Base-by-base conservation (phyloP, 108 stramenopile species). In the Aurantiochytrium sp. region DNA sequence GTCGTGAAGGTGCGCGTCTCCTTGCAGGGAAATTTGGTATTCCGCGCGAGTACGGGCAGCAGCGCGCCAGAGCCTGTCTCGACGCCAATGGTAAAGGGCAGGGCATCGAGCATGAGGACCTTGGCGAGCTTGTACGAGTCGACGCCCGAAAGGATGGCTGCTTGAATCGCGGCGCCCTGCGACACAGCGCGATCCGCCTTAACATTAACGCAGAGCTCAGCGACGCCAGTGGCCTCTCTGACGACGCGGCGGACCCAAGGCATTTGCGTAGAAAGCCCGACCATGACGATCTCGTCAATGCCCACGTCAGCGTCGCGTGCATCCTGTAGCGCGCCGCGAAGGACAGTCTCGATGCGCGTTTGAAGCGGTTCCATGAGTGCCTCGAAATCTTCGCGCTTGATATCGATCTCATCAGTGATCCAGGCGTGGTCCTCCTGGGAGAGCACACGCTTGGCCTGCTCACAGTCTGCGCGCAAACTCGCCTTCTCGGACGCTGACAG, bases 121-220 rank as follows among this genome's bases (percentile, higher is more conserved):
- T 81, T 81, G n/a, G 73, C 21, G n/a, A 81, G 73, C 42, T 27
- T 24, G 45, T 81, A 81, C 10, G 3, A 81, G 73, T 81, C 73
- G 12, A 24, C 39, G 42, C 73, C 73, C 42, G 73, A 81, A 12
- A 81, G 73, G 24, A 81, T 81, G 1, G 73, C 73, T 81, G 73
- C 73, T 81, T 81, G 73, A 42, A 81, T 81, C 17, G 73, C 73
- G 27, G 73, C 73, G 8, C 73, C 73, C 45, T 81, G 73, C 27
- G 73, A 81, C 17, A 81, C 73, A 6, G 73, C 73, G n/a, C 39
- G 45, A 24, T 81, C 73, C 12, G 73, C 73, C n/a, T 48, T 41
- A 17, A 81, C 45, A 30, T 48, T 81, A 1, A 48, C 45, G 45
- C 73, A 81, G 45, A 81, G 73, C 73, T 81, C 73, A 27, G 39